phyloP scores from a whole-genome alignment of 129 eudicot species.

The Mikania micrantha region DNA sequence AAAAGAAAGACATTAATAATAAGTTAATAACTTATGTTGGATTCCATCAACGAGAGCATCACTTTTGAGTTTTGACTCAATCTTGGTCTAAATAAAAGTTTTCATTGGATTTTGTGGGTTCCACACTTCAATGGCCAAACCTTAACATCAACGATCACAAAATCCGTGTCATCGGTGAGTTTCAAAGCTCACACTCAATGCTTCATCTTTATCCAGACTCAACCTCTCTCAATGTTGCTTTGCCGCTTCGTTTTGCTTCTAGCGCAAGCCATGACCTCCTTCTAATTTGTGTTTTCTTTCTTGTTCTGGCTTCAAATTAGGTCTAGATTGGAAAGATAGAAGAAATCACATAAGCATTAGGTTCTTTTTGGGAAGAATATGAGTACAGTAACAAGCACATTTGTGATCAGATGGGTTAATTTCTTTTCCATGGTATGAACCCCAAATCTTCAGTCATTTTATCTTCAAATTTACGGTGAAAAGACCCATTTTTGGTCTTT shows the following conservation, averaged over 20 bases:
- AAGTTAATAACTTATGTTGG: neutral
- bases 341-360: neutral
- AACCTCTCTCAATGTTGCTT: neutral
- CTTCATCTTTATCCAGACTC: neutral
- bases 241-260: constrained; percentile 25
- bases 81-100: constrained; percentile 14
- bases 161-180: neutral
- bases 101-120: constrained; percentile 26
- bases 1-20: neutral
- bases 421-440: constrained; percentile 55
- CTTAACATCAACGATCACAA: neutral
- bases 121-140: constrained; percentile 1
- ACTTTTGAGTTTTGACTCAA: constrained; percentile 3
- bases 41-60: neutral
- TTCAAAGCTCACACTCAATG: neutral
- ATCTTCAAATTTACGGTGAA: neutral
- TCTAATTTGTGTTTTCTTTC: neutral
- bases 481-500: neutral
- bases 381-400: constrained; percentile 73
- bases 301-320: neutral
- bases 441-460: neutral
- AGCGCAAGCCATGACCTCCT: constrained; percentile 5
- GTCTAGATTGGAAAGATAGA: neutral
- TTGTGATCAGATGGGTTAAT: constrained; percentile 84
- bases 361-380: constrained; percentile 15